A percentile compares a stretch with the other conserved stretches of the same genome.
These are phyloP conservation scores for Haplosporangium sp. DNA, from an alignment of 371 early-diverging fungal genomes.

Conservation along the genomic window DNA sequence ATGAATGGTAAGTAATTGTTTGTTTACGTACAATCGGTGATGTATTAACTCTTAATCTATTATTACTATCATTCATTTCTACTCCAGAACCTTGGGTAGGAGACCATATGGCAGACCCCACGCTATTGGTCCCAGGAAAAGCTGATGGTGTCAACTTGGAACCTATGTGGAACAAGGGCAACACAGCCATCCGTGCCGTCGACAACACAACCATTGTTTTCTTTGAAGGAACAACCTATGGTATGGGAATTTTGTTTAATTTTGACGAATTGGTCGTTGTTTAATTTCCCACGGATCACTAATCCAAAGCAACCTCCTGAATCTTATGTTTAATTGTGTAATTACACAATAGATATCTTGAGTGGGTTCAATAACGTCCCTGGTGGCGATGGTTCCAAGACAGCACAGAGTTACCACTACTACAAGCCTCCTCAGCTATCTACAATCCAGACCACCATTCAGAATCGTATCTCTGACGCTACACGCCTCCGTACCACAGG, in stretches of 20 bases:
- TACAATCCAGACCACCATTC: constrained; percentile 50
- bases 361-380: constrained; percentile 66
- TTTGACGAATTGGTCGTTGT: no score
- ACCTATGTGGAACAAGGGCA: constrained; percentile 63
- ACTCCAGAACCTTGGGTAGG: constrained; percentile 67
- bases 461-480: constrained; percentile 57
- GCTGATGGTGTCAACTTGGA: constrained; percentile 60
- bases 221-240: constrained; percentile 66
- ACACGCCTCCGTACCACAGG: constrained; percentile 54
- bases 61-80: not conserved
- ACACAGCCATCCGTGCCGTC: constrained; percentile 59
- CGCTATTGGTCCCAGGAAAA: constrained; percentile 54
- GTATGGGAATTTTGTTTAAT: constrained; percentile 4
- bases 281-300: not conserved
- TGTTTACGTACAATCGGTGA: no score
- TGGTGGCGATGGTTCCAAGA: constrained; percentile 60
- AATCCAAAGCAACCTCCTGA: not conserved
- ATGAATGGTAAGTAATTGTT: constrained; percentile 56
- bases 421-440: constrained; percentile 60
- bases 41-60: no score
- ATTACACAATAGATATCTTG: constrained; percentile 35
- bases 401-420: constrained; percentile 50
- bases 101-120: constrained; percentile 58
- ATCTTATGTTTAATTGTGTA: not conserved
- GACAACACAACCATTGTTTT: constrained; percentile 61